phyloP scores from a whole-genome alignment of 208 protist genomes.

The Acanthamoeba triangularis region DNA sequence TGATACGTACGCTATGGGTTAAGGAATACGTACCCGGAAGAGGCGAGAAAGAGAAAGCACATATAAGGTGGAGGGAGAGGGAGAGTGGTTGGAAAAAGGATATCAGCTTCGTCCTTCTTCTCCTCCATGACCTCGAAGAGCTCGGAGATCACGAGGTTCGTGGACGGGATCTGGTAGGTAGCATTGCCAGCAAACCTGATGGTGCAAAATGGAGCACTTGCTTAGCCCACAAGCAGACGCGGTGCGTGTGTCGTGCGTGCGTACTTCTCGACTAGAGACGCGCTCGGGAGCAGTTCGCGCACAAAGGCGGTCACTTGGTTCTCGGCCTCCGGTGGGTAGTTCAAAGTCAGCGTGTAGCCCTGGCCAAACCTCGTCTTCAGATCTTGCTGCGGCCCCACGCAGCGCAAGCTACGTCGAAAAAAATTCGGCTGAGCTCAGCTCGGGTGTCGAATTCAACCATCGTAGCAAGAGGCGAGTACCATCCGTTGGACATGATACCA shows the following conservation, averaged over 20 bases:
- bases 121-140: slow-evolving; percentile 76
- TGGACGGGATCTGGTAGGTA: slow-evolving; percentile 62
- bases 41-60: not conserved
- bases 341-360: slow-evolving; percentile 80
- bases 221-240: not conserved
- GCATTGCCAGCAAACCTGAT: slow-evolving; percentile 49
- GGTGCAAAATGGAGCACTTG: not conserved
- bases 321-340: slow-evolving; percentile 57
- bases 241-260: not conserved
- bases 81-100: slow-evolving; percentile 47
- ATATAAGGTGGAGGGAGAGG: not conserved
- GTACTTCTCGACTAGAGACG: slow-evolving; percentile 10
- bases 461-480: no score
- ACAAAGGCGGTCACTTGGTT: slow-evolving; percentile 32
- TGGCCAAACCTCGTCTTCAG: slow-evolving; percentile 83
- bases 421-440: no score
- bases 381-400: slow-evolving; percentile 74
- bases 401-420: not conserved
- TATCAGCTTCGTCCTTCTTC: slow-evolving; percentile 64
- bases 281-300: not conserved
- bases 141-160: slow-evolving; percentile 68
- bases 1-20: slow-evolving; percentile 46
- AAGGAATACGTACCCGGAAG: not conserved
- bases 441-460: no score
- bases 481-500: slow-evolving; percentile 89